These are phyloP conservation scores for Pelargonium citronellum DNA, from an alignment of 441 rosid genomes.

Conservation along the genomic window DNA sequence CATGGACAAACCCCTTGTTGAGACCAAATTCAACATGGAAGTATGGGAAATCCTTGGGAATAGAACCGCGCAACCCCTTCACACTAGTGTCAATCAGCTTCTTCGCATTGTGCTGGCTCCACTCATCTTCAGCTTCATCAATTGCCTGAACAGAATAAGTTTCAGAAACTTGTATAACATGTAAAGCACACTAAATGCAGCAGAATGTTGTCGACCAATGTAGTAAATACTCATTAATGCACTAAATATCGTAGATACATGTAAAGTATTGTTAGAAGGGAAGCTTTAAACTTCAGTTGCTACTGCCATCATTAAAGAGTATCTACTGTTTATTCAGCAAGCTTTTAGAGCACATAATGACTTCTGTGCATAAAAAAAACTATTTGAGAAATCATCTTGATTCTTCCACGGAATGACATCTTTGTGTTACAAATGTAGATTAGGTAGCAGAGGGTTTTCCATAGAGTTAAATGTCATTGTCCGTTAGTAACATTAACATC, in stretches of 20 bases:
- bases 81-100: conserved; percentile 78
- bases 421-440: too few species aligned
- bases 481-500: too few species aligned
- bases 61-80: conserved; percentile 70
- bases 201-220: too few species aligned
- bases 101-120: conserved; percentile 96
- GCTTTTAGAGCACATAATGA: background rate
- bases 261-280: background rate
- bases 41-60: conserved; percentile 83
- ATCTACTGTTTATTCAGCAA: background rate
- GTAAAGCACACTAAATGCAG: too few species aligned
- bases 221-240: too few species aligned
- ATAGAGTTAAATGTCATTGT: too few species aligned
- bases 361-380: background rate
- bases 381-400: background rate
- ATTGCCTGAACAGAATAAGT: conserved; percentile 42
- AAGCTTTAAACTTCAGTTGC: background rate
- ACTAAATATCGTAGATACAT: too few species aligned
- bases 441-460: too few species aligned
- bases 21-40: conserved; percentile 86
- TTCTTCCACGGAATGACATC: too few species aligned
- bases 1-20: conserved; percentile 73
- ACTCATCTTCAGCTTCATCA: conserved; percentile 87
- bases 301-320: background rate
- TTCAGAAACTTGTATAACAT: conserved; percentile 4